phyloP scores from a whole-genome alignment of 345 rosid species.

The Populus deltoides region DNA sequence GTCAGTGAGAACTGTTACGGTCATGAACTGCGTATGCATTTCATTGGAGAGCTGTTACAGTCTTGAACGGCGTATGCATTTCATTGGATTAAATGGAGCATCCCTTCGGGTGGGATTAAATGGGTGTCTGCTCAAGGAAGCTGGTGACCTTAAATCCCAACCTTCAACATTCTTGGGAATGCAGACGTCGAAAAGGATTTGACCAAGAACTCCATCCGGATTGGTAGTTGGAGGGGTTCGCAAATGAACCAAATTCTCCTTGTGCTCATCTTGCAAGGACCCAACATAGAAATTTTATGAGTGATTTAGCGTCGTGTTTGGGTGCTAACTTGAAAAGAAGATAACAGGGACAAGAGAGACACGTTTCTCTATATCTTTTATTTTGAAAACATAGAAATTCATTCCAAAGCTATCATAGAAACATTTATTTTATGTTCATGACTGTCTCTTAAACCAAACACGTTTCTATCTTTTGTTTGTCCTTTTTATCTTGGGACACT shows the following conservation, averaged over 20 bases:
- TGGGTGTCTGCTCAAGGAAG: slow-evolving; percentile 35
- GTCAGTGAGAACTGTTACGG: slow-evolving; percentile 38
- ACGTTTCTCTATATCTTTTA: too few relatives aligned
- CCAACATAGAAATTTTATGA: slow-evolving; percentile 23
- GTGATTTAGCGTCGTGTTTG: too few relatives aligned
- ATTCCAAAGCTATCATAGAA: too few relatives aligned
- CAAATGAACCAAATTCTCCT: slow-evolving; percentile 58
- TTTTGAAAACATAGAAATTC: too few relatives aligned
- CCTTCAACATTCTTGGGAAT: slow-evolving; percentile 77
- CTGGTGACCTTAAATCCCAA: slow-evolving; percentile 68
- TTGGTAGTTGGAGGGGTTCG: slow-evolving; percentile 47
- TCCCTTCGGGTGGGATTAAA: slow-evolving; percentile 43
- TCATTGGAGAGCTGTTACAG: slow-evolving; percentile 46
- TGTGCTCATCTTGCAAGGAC: slow-evolving; percentile 54
- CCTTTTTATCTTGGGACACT: too few relatives aligned
- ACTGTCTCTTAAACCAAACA: too few relatives aligned
- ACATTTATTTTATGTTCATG: too few relatives aligned
- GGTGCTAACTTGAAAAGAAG: too few relatives aligned
- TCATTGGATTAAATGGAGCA: slow-evolving; percentile 53
- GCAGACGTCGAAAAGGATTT: slow-evolving; percentile 77
- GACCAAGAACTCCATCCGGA: slow-evolving; percentile 84
- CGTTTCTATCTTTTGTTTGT: too few relatives aligned
- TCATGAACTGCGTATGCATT: slow-evolving; percentile 75
- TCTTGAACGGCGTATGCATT: slow-evolving; percentile 77
- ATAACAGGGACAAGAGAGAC: too few relatives aligned